Evolutionary conservation across 1,284 basidiomycete genomes (phyloP), one percentile per base, ranked within the genome.

Genomic region (Sutorius eximius): DNA sequence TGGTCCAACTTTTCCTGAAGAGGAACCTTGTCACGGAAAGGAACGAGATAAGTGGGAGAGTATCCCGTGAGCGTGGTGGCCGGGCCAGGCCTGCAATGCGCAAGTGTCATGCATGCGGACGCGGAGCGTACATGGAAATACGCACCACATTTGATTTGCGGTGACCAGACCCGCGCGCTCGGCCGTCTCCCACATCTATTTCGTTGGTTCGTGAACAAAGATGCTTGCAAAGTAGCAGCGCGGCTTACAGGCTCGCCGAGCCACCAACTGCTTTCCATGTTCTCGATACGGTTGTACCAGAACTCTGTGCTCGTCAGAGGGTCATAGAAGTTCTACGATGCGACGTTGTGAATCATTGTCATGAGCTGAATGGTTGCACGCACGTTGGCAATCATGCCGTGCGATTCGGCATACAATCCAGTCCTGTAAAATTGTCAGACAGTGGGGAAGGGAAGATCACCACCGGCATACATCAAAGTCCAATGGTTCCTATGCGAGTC

Each of bases 301-400:
- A 94, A 94, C 59, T 85, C 83, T 16, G 74, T 72, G 29, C 79
- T 61, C 0, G 77, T 76, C 6, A 67, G 67, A 0, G 90, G 92
- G 67, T 93, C 91, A 82, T 84, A 94, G 67, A 97, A 97, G 64
- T 92, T 90, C 89, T 91, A 57, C 36, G 36, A 51, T 32, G 45
- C 36, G 46, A 46, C 41, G 34, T 49, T 44, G 38, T 38, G 29
- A 52, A 22, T 41, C 2, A 33, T 18, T 22, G 22, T 41, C 38
- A 41, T 8, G 20, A 49, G 13, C 36, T n/a, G 24, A 37, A 2
- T 11, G 12, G 22, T 16, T 27, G 22, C 8, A 69, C 81, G 13
- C 62, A 91, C 89, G 67, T 97, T 97, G 13, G 86, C 94, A 12
- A 97, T 82, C 50, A 97, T 95, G 6, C 94, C 95, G 68, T 94